Evolutionary conservation across 1,284 basidiomycete species (phyloP), one percentile per base, ranked within the genome.

Genomic region (Mycena sp.): DNA sequence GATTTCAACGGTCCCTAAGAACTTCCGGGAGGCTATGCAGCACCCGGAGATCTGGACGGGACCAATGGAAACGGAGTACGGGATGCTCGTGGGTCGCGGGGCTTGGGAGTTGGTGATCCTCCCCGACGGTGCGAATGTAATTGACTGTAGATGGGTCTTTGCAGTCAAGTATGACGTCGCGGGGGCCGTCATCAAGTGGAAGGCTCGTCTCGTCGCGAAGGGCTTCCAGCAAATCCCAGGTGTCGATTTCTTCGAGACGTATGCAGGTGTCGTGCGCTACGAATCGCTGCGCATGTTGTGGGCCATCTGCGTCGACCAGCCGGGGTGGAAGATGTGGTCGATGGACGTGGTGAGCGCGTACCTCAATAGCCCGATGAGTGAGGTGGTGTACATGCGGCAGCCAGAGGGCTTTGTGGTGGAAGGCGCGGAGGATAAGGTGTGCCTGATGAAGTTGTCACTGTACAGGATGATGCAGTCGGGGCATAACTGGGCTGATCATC

Each of bases 11-110:
- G 58, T 67, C 6, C 65, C 65, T 3, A 64, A 59, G 28, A 58
- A 38, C 4, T 70, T 61, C 40, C n/a, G n/a, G n/a, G n/a, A n/a
- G n/a, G n/a, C n/a, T n/a, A n/a, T n/a, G n/a, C n/a, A n/a, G n/a
- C n/a, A n/a, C 37, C 43, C 11, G 61, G 61, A 64, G 4, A 5
- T 59, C 23, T 68, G 67, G 67, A 38, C 41, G 49, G 23, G 21
- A 19, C 63, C 67, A 11, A 65, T 68, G 30, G 19, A 65, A 40
- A 61, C 65, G 57, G 67, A 68, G 53, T 65, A 62, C 41, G 57
- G 40, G 29, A 53, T 58, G 1, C 59, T 68, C 40, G 60, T 58
- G 7, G 58, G 51, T 30, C 51, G 49, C 4, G 60, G 49, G 35
- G 30, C 29, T 4, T 61, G 60, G 60, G 53, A 29, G 35, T 28